These are phyloP conservation scores for Aegilops umbellulata DNA, from an alignment of 176 grass and related monocot genomes.

Conservation along the genomic window DNA sequence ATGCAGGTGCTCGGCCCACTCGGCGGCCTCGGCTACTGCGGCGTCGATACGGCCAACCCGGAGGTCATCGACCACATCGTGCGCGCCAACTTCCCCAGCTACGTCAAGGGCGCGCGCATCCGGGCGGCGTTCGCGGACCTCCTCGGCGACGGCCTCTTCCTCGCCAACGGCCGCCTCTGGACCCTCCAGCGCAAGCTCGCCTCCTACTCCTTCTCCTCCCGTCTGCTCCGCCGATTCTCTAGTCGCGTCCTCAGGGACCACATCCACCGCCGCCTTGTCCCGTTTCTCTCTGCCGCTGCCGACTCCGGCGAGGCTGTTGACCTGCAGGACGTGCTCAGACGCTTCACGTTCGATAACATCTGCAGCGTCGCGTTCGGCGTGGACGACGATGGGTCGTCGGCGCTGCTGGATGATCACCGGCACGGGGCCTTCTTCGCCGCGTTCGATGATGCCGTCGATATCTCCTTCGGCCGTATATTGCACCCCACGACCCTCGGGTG, in stretches of 20 bases:
- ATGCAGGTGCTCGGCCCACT: slow-evolving; percentile 32
- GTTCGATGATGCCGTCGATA: slow-evolving; percentile 30
- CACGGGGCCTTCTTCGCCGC: slow-evolving; percentile 20
- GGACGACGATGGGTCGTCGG: slow-evolving; percentile 7
- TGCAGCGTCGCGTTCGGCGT: slow-evolving; percentile 44
- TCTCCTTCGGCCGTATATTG: slow-evolving; percentile 34
- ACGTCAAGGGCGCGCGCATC: slow-evolving; percentile 56
- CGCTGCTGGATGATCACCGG: background rate
- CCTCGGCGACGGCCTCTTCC: slow-evolving; percentile 32
- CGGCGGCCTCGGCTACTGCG: slow-evolving; percentile 22
- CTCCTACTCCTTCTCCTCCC: too few relatives aligned
- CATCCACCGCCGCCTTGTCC: slow-evolving; percentile 22
- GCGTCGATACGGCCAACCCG: slow-evolving; percentile 49
- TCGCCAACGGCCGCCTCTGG: background rate
- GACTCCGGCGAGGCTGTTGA: background rate
- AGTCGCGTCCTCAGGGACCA: slow-evolving; percentile 12
- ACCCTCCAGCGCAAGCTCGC: too few relatives aligned
- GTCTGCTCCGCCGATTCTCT: background rate
- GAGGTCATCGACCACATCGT: slow-evolving; percentile 44
- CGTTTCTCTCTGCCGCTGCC: slow-evolving; percentile 16
- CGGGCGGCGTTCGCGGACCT: slow-evolving; percentile 1
- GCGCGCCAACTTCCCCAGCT: slow-evolving; percentile 43
- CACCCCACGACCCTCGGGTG: slow-evolving; percentile 23
- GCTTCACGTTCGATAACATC: slow-evolving; percentile 48
- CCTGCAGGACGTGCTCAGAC: slow-evolving; percentile 40